Percentiles rank a stretch among this genome's conserved stretches.
Conservation (phyloP, 345 rosid species). For the Syzygium jambos region DNA sequence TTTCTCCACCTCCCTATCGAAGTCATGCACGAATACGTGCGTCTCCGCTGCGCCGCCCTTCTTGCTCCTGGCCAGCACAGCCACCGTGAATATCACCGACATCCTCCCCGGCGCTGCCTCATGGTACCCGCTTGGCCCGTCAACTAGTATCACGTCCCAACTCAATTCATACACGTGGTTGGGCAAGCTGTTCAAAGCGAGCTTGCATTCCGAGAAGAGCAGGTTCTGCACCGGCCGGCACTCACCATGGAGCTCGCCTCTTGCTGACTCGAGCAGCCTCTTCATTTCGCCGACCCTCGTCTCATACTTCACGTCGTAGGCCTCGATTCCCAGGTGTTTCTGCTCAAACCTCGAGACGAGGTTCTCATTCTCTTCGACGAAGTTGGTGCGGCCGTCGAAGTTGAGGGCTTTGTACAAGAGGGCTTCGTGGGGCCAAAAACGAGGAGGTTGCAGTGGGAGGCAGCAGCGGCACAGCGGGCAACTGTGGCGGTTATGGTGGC, state of each 20-base stretch:
- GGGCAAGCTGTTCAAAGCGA: slow-evolving; percentile 56
- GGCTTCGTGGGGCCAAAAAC: slow-evolving; percentile 9
- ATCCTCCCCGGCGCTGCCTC: slow-evolving; percentile 37
- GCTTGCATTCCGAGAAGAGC: slow-evolving; percentile 13
- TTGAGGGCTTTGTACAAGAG: slow-evolving; percentile 29
- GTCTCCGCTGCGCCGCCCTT: slow-evolving; percentile 63
- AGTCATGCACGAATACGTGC: slow-evolving; percentile 66
- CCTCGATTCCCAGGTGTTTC: slow-evolving; percentile 35
- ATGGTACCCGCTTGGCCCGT: slow-evolving; percentile 74
- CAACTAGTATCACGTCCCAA: slow-evolving; percentile 89
- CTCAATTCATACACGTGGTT: slow-evolving; percentile 67
- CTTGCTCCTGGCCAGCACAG: slow-evolving; percentile 26
- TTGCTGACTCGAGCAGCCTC: slow-evolving; percentile 7
- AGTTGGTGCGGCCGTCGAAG: slow-evolving; percentile 57
- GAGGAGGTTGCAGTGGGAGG: slow-evolving; percentile 18
- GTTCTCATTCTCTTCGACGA: slow-evolving; percentile 66
- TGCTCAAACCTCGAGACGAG: slow-evolving; percentile 48
- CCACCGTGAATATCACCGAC: slow-evolving; percentile 1
- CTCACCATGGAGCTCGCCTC: slow-evolving; percentile 30
- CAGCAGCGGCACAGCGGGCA: not conserved
- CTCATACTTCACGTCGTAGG: slow-evolving; percentile 55
- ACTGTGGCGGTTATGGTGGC: not conserved
- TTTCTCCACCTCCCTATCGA: too few species aligned
- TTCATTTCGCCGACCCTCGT: slow-evolving; percentile 49
- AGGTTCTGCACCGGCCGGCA: slow-evolving; percentile 35